phyloP scores from a whole-genome alignment of 1,139 yeast genomes.

The Suhomyces anneliseae region DNA sequence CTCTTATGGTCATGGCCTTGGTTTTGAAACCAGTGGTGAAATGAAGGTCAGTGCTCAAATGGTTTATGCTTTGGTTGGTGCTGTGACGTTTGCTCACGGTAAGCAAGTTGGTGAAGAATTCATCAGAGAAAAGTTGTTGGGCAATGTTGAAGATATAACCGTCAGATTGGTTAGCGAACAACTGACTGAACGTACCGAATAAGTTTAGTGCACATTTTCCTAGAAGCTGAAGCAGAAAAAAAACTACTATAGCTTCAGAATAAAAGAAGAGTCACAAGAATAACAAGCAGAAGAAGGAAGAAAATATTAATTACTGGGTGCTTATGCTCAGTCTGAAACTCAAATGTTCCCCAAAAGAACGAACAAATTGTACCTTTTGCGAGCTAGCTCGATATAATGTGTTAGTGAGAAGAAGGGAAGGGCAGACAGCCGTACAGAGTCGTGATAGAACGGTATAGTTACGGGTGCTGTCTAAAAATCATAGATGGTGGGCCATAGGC shows the following conservation, averaged over 20 bases:
- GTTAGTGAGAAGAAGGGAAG: no score
- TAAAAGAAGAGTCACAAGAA: no score
- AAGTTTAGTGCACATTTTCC: no score
- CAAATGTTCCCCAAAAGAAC: no score
- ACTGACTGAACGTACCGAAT: background rate
- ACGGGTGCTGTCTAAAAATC: background rate
- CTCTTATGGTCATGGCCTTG: conserved; percentile 53
- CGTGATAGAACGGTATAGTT: background rate
- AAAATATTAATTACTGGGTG: no score
- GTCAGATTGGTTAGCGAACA: conserved; percentile 16
- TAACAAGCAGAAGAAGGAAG: no score
- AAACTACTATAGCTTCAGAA: no score
- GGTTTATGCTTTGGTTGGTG: conserved; percentile 78
- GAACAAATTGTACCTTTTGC: no score
- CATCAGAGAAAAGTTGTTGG: conserved; percentile 48
- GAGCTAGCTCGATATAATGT: no score
- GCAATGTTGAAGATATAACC: conserved; percentile 22
- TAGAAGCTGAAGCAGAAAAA: no score
- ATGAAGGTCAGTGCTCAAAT: conserved; percentile 64
- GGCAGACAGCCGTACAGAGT: background rate
- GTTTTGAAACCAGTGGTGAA: conserved; percentile 58
- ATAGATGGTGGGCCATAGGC: background rate
- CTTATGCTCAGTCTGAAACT: no score
- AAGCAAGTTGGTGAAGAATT: conserved; percentile 55
- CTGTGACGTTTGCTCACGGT: conserved; percentile 71